Evolutionary conservation across 371 early-diverging fungal species (phyloP).

Genomic region (Encephalitozoon cuniculi): DNA sequence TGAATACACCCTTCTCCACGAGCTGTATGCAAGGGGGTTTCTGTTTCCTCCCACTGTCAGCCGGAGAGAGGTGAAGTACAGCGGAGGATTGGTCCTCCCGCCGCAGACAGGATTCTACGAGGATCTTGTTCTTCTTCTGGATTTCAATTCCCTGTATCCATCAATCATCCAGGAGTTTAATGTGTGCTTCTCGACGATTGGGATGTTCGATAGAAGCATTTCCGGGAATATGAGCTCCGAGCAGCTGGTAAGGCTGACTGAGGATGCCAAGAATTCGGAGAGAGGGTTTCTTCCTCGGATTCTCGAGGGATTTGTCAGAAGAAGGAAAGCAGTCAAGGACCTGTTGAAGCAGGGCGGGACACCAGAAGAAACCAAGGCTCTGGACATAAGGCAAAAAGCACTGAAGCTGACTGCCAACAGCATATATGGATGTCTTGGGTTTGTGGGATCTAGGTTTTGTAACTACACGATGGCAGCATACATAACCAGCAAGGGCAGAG

Average conservation of each 20-base stretch:
- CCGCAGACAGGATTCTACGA: conserved; percentile 93
- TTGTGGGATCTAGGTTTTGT: conserved; percentile 82
- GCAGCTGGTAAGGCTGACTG: conserved; percentile 61
- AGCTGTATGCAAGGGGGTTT: conserved; percentile 65
- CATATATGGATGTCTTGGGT: conserved; percentile 99
- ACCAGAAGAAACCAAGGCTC: conserved; percentile 64
- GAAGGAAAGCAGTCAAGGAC: conserved; percentile 78
- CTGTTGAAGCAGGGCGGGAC: conserved; percentile 67
- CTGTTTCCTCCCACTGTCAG: conserved; percentile 61
- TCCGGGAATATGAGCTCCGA: conserved; percentile 3
- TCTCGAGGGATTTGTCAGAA: conserved; percentile 75
- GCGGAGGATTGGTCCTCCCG: conserved; percentile 94
- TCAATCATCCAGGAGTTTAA: conserved; percentile 99
- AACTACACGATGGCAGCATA: conserved; percentile 92
- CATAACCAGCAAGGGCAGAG: conserved; percentile 89
- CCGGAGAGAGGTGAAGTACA: conserved; percentile 77
- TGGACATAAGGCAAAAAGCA: conserved; percentile 86
- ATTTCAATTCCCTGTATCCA: conserved; percentile 99
- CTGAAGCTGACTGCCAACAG: conserved; percentile 95
- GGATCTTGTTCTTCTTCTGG: conserved; percentile 81
- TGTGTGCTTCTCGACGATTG: conserved; percentile 94
- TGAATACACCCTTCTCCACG: conserved; percentile 88
- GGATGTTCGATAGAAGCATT: conserved; percentile 46
- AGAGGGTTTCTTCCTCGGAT: conserved; percentile 71
- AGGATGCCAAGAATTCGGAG: background rate